Base-by-base conservation (phyloP, 75 land plant genomes). In the Sequoiadendron giganteum region DNA sequence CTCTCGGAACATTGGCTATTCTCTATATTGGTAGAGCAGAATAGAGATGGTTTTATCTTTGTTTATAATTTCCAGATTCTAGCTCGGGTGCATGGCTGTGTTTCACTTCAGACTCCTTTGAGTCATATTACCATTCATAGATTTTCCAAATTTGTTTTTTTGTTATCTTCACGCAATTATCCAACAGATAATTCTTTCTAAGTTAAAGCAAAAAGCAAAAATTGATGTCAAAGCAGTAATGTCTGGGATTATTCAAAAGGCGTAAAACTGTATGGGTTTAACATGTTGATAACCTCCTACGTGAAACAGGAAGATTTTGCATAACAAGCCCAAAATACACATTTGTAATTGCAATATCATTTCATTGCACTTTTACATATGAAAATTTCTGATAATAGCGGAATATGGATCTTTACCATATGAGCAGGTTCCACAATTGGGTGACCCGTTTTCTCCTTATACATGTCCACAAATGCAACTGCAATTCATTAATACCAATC, bases 341-440 rank as follows among this genome's bases (percentile, higher is more conserved):
- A 72, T 72, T 72, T 18, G 10, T 32, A 0, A 28, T 72, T n/a
- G 76, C 76, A 72, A 72, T 72, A 9, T 70, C 73, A n/a, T 48
- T 48, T 48, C 15, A 52, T 52, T 14, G 55, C 55, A 52, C 13
- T 52, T 13, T 14, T 11, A 28, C 7, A 68, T 25, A 68, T 0
- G 30, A 68, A 5, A 6, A 68, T n/a, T 72, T 72, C 13, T 75
- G 77, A 75, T 34, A 32, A 34, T 34, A 75, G 77, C 3, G 38
- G 38, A 34, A 32, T 75, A 75, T 75, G 77, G 4, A 34, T 32
- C 47, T 42, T 48, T 93, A 94, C 97, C 99, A 97, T 97, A 87
- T 97, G 99, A 87, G 99, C 99, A 87, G 97, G 93, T 91, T 97
- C 97, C 76, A 97, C 99, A 85, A 96, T 96, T 38, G 90, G 76